A percentile compares a stretch with the other conserved stretches of the same genome.
Conservation (phyloP, 1,139 yeast species). For the Suhomyces maxii region DNA sequence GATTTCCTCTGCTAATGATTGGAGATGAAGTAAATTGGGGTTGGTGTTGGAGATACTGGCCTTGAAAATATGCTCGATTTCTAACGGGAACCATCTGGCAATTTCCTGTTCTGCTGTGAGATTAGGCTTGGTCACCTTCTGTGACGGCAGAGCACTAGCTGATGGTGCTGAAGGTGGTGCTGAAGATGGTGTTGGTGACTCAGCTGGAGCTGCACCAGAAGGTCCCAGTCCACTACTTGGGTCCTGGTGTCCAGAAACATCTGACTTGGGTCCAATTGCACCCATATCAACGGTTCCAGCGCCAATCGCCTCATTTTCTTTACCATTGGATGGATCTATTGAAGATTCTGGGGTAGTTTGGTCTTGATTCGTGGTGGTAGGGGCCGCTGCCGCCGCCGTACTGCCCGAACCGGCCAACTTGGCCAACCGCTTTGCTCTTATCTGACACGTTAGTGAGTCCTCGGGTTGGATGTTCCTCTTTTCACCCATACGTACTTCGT, state of each 20-base stretch:
- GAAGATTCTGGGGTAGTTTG: not conserved
- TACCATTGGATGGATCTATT: not conserved
- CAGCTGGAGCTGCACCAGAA: not conserved
- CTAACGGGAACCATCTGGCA: slow-evolving; percentile 30
- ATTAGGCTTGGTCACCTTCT: not conserved
- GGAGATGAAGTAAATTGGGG: slow-evolving; percentile 27
- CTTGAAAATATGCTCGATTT: slow-evolving; percentile 40
- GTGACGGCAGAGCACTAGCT: not conserved
- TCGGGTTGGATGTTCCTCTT: not conserved
- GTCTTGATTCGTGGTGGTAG: not conserved
- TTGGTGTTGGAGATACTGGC: slow-evolving; percentile 30
- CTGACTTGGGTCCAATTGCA: not conserved
- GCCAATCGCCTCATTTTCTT: not conserved
- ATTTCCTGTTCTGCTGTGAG: slow-evolving; percentile 20
- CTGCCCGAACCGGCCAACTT: slow-evolving; percentile 29
- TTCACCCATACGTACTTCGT: slow-evolving; percentile 21
- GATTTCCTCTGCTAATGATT: slow-evolving; percentile 40
- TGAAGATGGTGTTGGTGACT: not conserved
- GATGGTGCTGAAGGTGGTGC: not conserved
- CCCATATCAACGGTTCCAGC: not conserved
- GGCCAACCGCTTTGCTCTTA: slow-evolving; percentile 60
- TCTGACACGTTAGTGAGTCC: slow-evolving; percentile 25
- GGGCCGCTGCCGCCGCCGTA: not conserved
- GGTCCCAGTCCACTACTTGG: no score
- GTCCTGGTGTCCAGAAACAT: no score